Evolutionary conservation across 2,329 filamentous ascomycete species (phyloP).

Genomic region (Pseudogymnoascus sp.): DNA sequence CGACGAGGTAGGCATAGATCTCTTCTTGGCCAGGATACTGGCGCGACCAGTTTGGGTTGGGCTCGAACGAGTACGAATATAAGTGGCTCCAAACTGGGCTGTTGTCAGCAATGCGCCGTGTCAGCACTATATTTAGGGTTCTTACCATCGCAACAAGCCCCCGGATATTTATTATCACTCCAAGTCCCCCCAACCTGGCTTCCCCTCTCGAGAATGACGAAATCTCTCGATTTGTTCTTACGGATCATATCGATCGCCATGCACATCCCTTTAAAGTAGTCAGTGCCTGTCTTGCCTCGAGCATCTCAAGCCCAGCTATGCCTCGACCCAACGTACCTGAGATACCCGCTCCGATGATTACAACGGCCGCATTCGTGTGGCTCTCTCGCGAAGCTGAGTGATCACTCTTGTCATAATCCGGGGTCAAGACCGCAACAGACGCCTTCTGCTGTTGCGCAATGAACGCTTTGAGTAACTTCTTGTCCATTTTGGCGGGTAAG

Average conservation of each 20-base stretch:
- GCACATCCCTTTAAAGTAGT: conserved; percentile 36
- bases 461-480: not conserved
- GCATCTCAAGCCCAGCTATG: not conserved
- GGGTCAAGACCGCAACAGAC: not conserved
- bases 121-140: not conserved
- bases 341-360: conserved; percentile 49
- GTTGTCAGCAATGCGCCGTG: conserved; percentile 11
- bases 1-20: conserved; percentile 45
- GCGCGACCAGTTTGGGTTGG: conserved; percentile 48
- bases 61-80: conserved; percentile 53
- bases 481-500: not conserved
- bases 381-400: not conserved
- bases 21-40: conserved; percentile 53
- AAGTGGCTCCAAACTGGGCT: conserved; percentile 36
- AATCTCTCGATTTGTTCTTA: conserved; percentile 42
- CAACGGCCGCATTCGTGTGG: conserved; percentile 27
- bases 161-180: conserved; percentile 47
- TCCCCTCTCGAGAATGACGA: conserved; percentile 47
- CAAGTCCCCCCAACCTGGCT: conserved; percentile 44
- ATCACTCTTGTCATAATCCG: not conserved
- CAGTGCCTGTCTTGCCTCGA: not conserved
- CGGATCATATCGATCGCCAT: conserved; percentile 49
- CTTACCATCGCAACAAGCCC: conserved; percentile 42
- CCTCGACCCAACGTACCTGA: conserved; percentile 32
- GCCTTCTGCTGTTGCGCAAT: not conserved